Evolutionary conservation across 805 yeast species (phyloP), one percentile per base, ranked within the genome.

Genomic region (Yarrowia sp.): DNA sequence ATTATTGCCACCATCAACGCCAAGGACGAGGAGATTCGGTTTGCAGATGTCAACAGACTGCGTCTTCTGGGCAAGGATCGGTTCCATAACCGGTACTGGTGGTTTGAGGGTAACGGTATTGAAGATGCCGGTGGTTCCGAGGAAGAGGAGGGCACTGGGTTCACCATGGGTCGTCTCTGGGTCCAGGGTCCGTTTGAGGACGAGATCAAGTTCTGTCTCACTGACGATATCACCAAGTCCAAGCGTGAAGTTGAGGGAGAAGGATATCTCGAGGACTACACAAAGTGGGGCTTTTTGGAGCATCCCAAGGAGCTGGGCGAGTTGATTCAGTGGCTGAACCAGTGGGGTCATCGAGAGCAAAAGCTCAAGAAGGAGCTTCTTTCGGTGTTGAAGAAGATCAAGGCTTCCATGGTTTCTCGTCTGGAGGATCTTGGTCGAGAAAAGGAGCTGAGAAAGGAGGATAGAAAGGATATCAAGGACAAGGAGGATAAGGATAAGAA

Each of bases 51-150:
- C 66, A 97, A 91, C 72, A 77, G 98, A 65, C 81, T 92, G 54
- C 83, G 83, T 64, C 80, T 84, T 32, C 77, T 95, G 28, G 99
- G 99, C 2, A 82, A 85, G 66, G 99, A 95, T 74, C 78, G 96
- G 59, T 83, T 84, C 66, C 92, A 80, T 74, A 95, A 95, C 77
- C 80, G 92, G 68, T 95, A 93, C 74, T 95, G 96, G 96, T 95
- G 97, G 97, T 85, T 92, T 72, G 98, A 93, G 71, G 81, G 81
- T 67, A 88, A 88, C 71, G 99, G 98, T 0, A 79, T 91, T 54
- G 67, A 66, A 54, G 48, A 66, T n/a, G 51, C 63, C 4, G 17
- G 41, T 6, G 49, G 32, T 2, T 30, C 49, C 9, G 51, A 40
- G 17, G 63, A 56, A 68, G 71, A 40, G 8, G 69, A 65, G 33